Conservation (phyloP, 805 yeast species). For the Sungouiella thailandica region DNA sequence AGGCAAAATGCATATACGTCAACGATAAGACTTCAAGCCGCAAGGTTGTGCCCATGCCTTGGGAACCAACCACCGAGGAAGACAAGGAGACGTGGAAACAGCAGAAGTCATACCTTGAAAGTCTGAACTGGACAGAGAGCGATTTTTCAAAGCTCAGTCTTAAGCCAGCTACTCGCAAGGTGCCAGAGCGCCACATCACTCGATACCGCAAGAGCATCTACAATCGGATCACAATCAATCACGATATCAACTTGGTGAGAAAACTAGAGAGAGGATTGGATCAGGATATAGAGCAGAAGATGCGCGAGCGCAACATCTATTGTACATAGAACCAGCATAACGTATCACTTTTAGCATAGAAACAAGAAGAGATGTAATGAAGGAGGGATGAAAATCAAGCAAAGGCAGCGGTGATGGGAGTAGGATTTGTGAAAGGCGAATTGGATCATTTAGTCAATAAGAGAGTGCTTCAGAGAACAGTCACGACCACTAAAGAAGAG, state of each 20-base stretch:
- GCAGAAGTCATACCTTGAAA: background rate
- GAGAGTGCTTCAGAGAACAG: too few species aligned
- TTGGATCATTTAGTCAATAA: too few species aligned
- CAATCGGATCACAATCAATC: constrained; percentile 6
- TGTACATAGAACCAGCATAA: too few species aligned
- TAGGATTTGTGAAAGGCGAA: too few species aligned
- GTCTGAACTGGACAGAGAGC: constrained; percentile 2
- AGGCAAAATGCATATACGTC: constrained; percentile 8
- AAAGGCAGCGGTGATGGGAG: too few species aligned
- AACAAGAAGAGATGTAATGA: too few species aligned
- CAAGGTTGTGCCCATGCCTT: constrained; percentile 4
- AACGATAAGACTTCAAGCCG: background rate
- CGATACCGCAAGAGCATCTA: constrained; percentile 4
- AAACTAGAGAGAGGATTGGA: constrained; percentile 9
- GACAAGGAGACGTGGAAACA: constrained; percentile 6
- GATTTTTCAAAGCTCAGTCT: constrained; percentile 1
- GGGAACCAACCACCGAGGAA: constrained; percentile 5
- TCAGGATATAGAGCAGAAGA: constrained; percentile 5
- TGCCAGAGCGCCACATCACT: constrained; percentile 4
- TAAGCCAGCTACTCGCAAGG: background rate
- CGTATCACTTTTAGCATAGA: background rate
- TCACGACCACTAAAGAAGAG: too few species aligned
- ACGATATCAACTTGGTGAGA: constrained; percentile 6
- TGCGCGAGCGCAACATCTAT: constrained; percentile 1
- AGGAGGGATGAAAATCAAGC: too few species aligned